Conservation (phyloP, 306 rosid genomes). For the Phaseolus lunatus region DNA sequence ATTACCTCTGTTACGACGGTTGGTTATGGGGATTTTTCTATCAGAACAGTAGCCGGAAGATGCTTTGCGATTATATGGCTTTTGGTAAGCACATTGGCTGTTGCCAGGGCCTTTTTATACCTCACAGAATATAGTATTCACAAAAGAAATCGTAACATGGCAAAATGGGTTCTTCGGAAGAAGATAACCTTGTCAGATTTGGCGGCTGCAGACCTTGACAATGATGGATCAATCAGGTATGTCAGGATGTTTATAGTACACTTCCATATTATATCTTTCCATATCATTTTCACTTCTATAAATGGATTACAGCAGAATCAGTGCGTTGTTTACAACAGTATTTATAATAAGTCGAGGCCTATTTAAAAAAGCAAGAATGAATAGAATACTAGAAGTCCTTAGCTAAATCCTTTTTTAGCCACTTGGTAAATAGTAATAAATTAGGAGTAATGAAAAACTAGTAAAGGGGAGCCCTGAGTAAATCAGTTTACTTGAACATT, state of each 20-base stretch:
- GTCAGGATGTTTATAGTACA: background rate
- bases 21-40: conserved; percentile 74
- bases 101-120: conserved; percentile 71
- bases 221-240: conserved; percentile 85
- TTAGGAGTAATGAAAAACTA: background rate
- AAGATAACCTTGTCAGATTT: conserved; percentile 70
- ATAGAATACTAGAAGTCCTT: background rate
- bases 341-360: background rate
- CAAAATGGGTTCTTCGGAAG: conserved; percentile 70
- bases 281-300: background rate
- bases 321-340: background rate
- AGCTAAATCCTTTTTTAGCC: background rate
- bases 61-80: conserved; percentile 76
- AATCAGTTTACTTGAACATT: background rate
- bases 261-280: background rate
- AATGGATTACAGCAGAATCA: conserved; percentile 9
- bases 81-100: conserved; percentile 71
- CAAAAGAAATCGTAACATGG: conserved; percentile 65
- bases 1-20: conserved; percentile 79
- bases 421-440: background rate
- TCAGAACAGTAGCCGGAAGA: conserved; percentile 60
- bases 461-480: background rate
- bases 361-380: background rate
- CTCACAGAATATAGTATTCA: conserved; percentile 71
- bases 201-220: conserved; percentile 73